phyloP scores from a whole-genome alignment of 108 stramenopile species.

The Fistulifera pelliculosa region DNA sequence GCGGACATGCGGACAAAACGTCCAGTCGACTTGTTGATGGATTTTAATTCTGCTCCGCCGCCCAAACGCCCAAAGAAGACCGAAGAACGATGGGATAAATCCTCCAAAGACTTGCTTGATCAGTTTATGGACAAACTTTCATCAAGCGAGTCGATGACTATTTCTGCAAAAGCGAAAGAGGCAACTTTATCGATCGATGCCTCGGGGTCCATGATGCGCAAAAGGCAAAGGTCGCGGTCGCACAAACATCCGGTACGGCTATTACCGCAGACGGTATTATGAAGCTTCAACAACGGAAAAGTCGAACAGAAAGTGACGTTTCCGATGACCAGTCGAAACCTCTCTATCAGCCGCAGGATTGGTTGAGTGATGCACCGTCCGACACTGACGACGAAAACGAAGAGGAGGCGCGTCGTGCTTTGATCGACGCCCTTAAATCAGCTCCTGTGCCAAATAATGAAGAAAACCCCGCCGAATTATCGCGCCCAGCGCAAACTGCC shows the following conservation, averaged over 20 bases:
- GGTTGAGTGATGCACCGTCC: slow-evolving; percentile 52
- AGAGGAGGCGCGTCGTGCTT: slow-evolving; percentile 67
- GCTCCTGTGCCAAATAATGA: slow-evolving; percentile 23
- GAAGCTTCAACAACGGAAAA: slow-evolving; percentile 14
- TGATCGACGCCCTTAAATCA: slow-evolving; percentile 68
- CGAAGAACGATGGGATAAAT: slow-evolving; percentile 4
- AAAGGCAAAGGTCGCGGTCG: slow-evolving; percentile 10
- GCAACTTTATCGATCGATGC: slow-evolving; percentile 26
- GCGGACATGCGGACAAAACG: slow-evolving; percentile 5
- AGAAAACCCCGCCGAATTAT: slow-evolving; percentile 31
- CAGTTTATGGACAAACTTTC: slow-evolving; percentile 78
- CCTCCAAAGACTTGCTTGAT: slow-evolving; percentile 56
- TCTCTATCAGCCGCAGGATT: slow-evolving; percentile 57
- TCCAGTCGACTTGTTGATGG: not conserved
- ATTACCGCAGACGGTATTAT: slow-evolving; percentile 32
- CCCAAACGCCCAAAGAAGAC: not conserved
- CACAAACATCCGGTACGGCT: slow-evolving; percentile 23
- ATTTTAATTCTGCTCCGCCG: not conserved
- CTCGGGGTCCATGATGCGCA: slow-evolving; percentile 39
- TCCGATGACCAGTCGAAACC: slow-evolving; percentile 1
- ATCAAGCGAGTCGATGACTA: slow-evolving; percentile 52
- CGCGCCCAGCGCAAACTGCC: slow-evolving; percentile 19
- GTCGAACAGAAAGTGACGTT: not conserved
- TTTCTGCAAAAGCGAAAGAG: slow-evolving; percentile 18
- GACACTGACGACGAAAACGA: slow-evolving; percentile 63